Conservation (phyloP, 139 green algal species). For the Chlorella sorokiniana region DNA sequence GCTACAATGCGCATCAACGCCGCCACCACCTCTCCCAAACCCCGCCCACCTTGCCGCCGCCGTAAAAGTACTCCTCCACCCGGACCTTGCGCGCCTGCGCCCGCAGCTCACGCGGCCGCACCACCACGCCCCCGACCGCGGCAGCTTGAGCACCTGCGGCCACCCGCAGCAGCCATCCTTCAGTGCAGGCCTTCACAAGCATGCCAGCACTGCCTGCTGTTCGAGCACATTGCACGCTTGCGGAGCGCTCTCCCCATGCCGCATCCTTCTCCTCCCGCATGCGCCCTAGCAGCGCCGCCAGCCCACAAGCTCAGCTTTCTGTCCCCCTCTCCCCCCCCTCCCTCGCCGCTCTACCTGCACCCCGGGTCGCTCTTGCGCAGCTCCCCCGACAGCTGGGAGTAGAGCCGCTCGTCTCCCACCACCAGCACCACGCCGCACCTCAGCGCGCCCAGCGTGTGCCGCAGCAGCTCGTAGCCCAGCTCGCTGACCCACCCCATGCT, state of each 20-base stretch:
- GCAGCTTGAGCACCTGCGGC: slow-evolving; percentile 74
- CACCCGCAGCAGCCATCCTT: too few species aligned
- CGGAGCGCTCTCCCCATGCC: too few species aligned
- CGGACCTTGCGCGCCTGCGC: slow-evolving; percentile 55
- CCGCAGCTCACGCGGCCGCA: slow-evolving; percentile 61
- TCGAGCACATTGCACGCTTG: too few species aligned
- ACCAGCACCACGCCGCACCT: slow-evolving; percentile 85
- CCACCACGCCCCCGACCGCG: slow-evolving; percentile 87
- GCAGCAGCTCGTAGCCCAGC: slow-evolving; percentile 90
- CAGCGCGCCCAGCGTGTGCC: slow-evolving; percentile 72
- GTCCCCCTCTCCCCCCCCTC: neutral
- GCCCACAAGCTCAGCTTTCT: neutral
- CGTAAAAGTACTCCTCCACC: slow-evolving; percentile 94
- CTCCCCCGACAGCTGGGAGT: slow-evolving; percentile 65
- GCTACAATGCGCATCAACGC: too few species aligned
- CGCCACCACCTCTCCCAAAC: neutral
- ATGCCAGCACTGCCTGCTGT: too few species aligned
- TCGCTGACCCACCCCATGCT: slow-evolving; percentile 94
- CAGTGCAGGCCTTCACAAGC: too few species aligned
- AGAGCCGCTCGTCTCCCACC: slow-evolving; percentile 87
- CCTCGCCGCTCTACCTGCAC: neutral
- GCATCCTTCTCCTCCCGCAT: too few species aligned
- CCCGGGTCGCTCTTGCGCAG: slow-evolving; percentile 31
- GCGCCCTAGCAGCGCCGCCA: too few species aligned
- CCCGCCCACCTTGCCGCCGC: slow-evolving; percentile 39